A percentile compares a stretch with the other conserved stretches of the same genome.
Conservation (phyloP, 2,329 filamentous ascomycete species). For the Davidsoniella neocaledoniae region DNA sequence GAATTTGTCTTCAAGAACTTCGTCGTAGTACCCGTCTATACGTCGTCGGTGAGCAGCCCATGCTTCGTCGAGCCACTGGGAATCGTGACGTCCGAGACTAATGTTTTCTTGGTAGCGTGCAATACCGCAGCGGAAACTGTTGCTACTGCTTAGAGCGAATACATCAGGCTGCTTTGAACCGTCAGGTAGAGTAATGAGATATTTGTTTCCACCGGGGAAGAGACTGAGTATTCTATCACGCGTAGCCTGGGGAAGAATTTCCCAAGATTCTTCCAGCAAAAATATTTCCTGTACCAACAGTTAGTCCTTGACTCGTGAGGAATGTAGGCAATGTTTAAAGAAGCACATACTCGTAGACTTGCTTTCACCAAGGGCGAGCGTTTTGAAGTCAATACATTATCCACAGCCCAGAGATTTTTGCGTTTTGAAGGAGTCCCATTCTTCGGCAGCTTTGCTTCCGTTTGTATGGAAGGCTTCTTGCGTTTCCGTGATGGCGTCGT, state of each 20-base stretch:
- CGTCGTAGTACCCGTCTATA: slow-evolving; percentile 32
- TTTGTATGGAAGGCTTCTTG: no score
- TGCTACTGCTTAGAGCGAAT: slow-evolving; percentile 27
- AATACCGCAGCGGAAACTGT: slow-evolving; percentile 31
- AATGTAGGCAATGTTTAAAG: not conserved
- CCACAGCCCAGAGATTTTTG: slow-evolving; percentile 5
- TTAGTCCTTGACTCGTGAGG: not conserved
- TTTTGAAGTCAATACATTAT: slow-evolving; percentile 4
- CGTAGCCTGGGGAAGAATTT: not conserved
- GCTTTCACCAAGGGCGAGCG: slow-evolving; percentile 8
- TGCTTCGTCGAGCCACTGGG: slow-evolving; percentile 34
- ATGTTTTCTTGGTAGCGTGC: slow-evolving; percentile 30
- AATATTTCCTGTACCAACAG: slow-evolving; percentile 6
- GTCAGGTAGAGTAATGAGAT: slow-evolving; percentile 23
- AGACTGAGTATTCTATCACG: not conserved
- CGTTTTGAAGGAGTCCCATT: not conserved
- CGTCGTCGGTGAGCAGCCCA: slow-evolving; percentile 34
- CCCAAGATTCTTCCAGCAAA: slow-evolving; percentile 7
- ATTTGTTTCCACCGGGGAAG: slow-evolving; percentile 12
- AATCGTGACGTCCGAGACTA: slow-evolving; percentile 31
- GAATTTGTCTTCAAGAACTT: slow-evolving; percentile 28
- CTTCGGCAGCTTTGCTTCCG: no score
- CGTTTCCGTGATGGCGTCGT: not conserved
- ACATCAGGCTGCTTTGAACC: slow-evolving; percentile 25
- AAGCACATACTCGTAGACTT: slow-evolving; percentile 7